Evolutionary conservation across 768 basidiomycete species (phyloP).

Genomic region (Boletus bicolor): DNA sequence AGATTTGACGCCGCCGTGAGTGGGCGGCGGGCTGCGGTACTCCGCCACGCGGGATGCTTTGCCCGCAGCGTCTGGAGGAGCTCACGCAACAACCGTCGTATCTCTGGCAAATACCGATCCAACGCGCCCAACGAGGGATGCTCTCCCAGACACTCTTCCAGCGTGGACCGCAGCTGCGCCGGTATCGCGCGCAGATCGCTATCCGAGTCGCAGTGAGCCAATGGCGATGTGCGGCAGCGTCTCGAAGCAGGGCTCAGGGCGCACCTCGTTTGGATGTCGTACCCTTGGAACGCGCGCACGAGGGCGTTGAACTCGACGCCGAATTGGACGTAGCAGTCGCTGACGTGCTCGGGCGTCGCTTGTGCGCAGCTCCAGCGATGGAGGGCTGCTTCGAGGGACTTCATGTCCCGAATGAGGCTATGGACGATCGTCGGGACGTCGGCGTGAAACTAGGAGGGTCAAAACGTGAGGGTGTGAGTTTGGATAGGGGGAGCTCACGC

Average conservation of each 20-base stretch:
- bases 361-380: constrained; percentile 61
- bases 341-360: constrained; percentile 69
- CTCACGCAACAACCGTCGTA: constrained; percentile 36
- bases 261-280: constrained; percentile 76
- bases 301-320: constrained; percentile 87
- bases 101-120: constrained; percentile 36
- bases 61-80: constrained; percentile 41
- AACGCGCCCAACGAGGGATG: constrained; percentile 33
- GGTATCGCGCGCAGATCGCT: constrained; percentile 43
- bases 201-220: not conserved
- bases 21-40: constrained; percentile 11
- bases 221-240: not conserved
- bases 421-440: constrained; percentile 64
- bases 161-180: constrained; percentile 34
- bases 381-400: constrained; percentile 71
- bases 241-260: constrained; percentile 15
- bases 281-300: constrained; percentile 67
- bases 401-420: constrained; percentile 76
- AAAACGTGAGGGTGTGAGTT: not conserved
- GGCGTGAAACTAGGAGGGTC: not conserved
- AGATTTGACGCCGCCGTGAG: constrained; percentile 2
- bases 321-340: constrained; percentile 85
- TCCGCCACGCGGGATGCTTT: constrained; percentile 41
- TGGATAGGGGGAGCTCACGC: not conserved
- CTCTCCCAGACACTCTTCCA: constrained; percentile 47